Base-by-base conservation (phyloP, 2,329 filamentous ascomycete species). In the Shiraia sp. region DNA sequence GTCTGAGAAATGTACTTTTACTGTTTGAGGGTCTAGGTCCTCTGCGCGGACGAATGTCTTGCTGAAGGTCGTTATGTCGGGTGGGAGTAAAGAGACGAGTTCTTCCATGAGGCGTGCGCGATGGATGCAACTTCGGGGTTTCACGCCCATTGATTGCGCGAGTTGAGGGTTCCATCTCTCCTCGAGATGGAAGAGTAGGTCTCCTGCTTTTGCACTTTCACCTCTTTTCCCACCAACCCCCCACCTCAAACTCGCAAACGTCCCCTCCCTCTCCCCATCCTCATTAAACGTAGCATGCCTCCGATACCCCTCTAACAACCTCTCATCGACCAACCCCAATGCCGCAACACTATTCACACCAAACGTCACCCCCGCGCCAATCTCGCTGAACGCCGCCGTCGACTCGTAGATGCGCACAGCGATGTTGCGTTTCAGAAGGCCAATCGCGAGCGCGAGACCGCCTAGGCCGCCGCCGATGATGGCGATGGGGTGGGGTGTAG, bases 1-100 rank as follows among this genome's bases (percentile, higher is more conserved):
- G 54, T 79, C 77, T 1, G 60, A 45, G 43, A 80, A 73, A 10
- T 40, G 45, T 19, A 72, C 42, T 17, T 42, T 28, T 13, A 59
- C 22, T 2, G 37, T 44, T 6, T 51, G 57, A 33, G 46, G 36
- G 9, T 33, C 28, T 3, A 40, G 32, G 15, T 57, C 50, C 10
- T 55, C 45, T 2, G 55, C 45, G 4, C 36, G 31, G 3, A 47
- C 32, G 28, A 61, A 55, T 23, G 32, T 47, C 32, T 62, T 63
- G 6, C 42, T 30, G 31, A 62, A 61, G 10, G 38, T 51, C 12
- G 51, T 51, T 3, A 53, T 49, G 10, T 37, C 47, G 2, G 42
- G 29, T 7, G 57, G 55, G 5, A 62, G 32, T 4, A 63, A 29
- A 3, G 47, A 45, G 6, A 58, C 42, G 17, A 63, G 40, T 35